Conservation (phyloP, 2,329 filamentous ascomycete species). For the Corniculantispora saksenae region DNA sequence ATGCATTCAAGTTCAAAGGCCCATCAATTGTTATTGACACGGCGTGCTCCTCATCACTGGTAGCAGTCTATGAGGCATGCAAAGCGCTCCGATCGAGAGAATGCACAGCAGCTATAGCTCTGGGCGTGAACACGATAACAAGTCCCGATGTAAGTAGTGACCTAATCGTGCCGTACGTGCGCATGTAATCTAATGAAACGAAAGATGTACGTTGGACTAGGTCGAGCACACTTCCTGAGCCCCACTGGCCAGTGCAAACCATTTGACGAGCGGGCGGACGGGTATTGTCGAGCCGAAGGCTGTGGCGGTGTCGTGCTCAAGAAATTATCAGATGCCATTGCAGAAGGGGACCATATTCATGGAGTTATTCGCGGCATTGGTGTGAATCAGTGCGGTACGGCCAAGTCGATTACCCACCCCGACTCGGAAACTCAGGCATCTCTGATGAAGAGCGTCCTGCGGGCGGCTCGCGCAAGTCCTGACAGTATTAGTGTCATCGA, state of each 20-base stretch:
- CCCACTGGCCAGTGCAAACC: conserved; percentile 43
- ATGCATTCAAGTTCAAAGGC: conserved; percentile 75
- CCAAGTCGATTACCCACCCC: conserved; percentile 71
- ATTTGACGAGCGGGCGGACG: conserved; percentile 60
- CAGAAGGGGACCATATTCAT: conserved; percentile 66
- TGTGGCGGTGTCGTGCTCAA: conserved; percentile 52
- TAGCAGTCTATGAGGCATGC: conserved; percentile 58
- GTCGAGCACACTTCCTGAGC: conserved; percentile 66
- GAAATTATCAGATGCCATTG: conserved; percentile 44
- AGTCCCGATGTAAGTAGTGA: conserved; percentile 67
- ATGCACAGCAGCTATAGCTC: conserved; percentile 63
- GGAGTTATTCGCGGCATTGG: conserved; percentile 62
- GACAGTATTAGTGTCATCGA: conserved; percentile 51
- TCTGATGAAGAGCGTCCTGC: conserved; percentile 59
- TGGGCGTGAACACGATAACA: conserved; percentile 65
- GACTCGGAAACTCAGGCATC: conserved; percentile 63
- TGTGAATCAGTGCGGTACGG: conserved; percentile 72
- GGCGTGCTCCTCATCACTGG: conserved; percentile 75
- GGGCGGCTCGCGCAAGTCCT: conserved; percentile 57
- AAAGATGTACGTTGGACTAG: too few relatives aligned
- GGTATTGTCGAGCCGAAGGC: conserved; percentile 56
- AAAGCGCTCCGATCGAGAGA: conserved; percentile 59
- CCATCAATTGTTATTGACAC: conserved; percentile 74
- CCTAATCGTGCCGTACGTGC: too few relatives aligned
- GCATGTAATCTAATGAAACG: too few relatives aligned